phyloP scores from a whole-genome alignment of 306 rosid species.

The Cucumis cinereus region DNA sequence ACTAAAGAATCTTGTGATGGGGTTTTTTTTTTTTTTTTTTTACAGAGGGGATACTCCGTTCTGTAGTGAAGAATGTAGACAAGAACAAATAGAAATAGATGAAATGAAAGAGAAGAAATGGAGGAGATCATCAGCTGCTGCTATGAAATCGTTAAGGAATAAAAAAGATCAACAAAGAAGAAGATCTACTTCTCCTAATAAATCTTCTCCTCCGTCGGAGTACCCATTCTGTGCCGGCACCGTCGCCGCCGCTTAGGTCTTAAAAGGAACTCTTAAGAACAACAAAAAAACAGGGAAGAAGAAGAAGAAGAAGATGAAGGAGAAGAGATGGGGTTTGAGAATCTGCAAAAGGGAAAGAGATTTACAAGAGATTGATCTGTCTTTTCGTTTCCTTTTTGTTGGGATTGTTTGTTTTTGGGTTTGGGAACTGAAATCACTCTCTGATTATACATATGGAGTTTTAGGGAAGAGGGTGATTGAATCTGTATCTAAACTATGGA shows the following conservation, averaged over 20 bases:
- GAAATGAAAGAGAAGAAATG: conserved; percentile 61
- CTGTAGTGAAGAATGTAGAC: conserved; percentile 85
- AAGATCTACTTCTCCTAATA: conserved; percentile 47
- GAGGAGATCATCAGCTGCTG: conserved; percentile 32
- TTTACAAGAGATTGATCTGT: not conserved
- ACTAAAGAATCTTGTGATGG: not conserved
- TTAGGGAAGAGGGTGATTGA: not conserved
- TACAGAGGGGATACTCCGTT: conserved; percentile 92
- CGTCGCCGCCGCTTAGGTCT: conserved; percentile 60
- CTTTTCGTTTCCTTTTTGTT: not conserved
- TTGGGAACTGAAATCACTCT: not conserved
- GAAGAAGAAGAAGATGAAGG: not conserved
- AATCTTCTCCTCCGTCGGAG: conserved; percentile 19
- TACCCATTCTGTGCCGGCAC: conserved; percentile 54
- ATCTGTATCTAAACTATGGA: not conserved
- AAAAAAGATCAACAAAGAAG: conserved; percentile 41
- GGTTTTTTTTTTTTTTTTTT: not conserved
- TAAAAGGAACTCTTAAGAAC: not conserved
- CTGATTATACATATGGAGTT: not conserved
- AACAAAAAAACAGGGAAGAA: not conserved
- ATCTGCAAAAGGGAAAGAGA: not conserved
- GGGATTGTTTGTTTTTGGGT: not conserved
- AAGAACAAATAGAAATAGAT: conserved; percentile 65
- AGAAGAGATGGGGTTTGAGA: not conserved
- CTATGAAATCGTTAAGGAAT: conserved; percentile 50